These are phyloP conservation scores for Zygnema circumcarinatum DNA, from an alignment of 139 green algal species.

Conservation along the genomic window DNA sequence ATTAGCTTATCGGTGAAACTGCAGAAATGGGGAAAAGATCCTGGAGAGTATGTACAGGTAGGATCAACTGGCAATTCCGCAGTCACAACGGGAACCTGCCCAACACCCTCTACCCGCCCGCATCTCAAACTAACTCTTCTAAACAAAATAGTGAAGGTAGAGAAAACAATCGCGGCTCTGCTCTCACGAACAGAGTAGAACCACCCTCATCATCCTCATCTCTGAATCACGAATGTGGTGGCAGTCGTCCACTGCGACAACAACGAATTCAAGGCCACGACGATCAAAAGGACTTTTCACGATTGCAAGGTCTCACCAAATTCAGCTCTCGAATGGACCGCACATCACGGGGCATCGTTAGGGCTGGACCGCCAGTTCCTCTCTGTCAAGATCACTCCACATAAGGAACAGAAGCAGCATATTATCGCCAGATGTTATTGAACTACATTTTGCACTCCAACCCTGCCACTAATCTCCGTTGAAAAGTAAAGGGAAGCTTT, in stretches of 20 bases:
- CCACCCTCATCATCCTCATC: too few relatives aligned
- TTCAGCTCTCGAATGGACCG: not conserved
- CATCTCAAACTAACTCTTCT: not conserved
- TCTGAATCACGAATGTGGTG: too few relatives aligned
- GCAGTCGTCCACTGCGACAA: too few relatives aligned
- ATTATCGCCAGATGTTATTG: too few relatives aligned
- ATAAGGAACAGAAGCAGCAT: too few relatives aligned
- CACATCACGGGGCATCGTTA: slow-evolving; percentile 14
- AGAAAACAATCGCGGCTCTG: too few relatives aligned
- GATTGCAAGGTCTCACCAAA: not conserved
- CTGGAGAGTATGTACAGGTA: slow-evolving; percentile 24
- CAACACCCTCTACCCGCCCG: not conserved
- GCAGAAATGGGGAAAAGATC: not conserved
- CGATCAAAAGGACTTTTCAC: too few relatives aligned
- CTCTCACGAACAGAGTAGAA: too few relatives aligned
- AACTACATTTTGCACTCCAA: too few relatives aligned
- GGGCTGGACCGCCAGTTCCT: not conserved
- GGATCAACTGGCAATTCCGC: slow-evolving; percentile 53
- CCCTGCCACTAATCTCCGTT: not conserved
- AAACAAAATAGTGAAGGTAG: not conserved
- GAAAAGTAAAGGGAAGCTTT: slow-evolving; percentile 10
- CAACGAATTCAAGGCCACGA: too few relatives aligned
- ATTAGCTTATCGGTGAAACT: slow-evolving; percentile 18
- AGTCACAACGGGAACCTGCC: slow-evolving; percentile 58
- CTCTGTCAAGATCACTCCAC: too few relatives aligned